Conservation (phyloP, 371 early-diverging fungal genomes). For the Funneliformis caledonium region DNA sequence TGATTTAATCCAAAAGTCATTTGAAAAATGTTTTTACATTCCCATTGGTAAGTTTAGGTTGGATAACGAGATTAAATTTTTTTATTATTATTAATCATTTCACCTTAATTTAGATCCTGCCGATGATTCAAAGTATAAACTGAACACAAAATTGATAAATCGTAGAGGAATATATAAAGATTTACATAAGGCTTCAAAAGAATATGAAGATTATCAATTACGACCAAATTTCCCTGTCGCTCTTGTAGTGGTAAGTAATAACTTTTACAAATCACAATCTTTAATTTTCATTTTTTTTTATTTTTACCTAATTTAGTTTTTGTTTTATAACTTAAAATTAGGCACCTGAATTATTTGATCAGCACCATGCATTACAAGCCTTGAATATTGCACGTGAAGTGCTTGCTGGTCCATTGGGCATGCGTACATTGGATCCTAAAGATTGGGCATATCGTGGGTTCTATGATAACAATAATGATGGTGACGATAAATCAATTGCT, state of each 20-base stretch:
- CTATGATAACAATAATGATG: conserved; percentile 92
- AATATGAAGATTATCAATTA: conserved; percentile 89
- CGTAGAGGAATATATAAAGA: conserved; percentile 98
- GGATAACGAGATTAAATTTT: not conserved
- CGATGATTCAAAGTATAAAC: conserved; percentile 65
- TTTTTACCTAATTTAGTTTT: not conserved
- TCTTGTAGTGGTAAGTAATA: conserved; percentile 71
- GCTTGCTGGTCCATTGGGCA: conserved; percentile 86
- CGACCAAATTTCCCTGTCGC: conserved; percentile 92
- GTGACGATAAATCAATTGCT: conserved; percentile 78
- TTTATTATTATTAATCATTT: conserved; percentile 43
- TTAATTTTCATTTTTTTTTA: not conserved
- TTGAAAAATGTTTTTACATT: conserved; percentile 89
- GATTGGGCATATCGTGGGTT: conserved; percentile 90
- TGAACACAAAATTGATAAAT: conserved; percentile 74
- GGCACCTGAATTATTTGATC: conserved; percentile 91
- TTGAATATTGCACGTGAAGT: conserved; percentile 67
- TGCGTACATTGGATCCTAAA: conserved; percentile 91
- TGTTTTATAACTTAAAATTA: conserved; percentile 34
- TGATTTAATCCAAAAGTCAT: conserved; percentile 72
- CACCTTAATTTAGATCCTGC: conserved; percentile 44
- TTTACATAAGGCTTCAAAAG: conserved; percentile 70
- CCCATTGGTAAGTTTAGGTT: conserved; percentile 61
- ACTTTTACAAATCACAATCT: conserved; percentile 18
- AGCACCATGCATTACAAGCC: conserved; percentile 72